phyloP scores from a whole-genome alignment of 768 basidiomycete genomes.

The Russula foetens region DNA sequence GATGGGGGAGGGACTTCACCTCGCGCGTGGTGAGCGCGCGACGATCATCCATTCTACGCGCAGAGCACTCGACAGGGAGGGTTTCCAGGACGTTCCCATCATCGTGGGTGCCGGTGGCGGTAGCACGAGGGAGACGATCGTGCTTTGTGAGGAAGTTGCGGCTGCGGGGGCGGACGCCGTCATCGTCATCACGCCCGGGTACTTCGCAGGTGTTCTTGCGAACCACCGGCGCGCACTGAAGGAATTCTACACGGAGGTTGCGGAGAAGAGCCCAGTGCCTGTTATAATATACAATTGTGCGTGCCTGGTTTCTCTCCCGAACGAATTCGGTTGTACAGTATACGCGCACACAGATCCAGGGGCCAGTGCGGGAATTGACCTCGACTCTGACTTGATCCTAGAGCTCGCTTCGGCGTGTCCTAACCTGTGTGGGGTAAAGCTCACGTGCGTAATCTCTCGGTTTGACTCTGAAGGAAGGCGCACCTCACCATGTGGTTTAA shows the following conservation, averaged over 20 bases:
- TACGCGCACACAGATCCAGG: constrained; percentile 61
- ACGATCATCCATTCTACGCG: constrained; percentile 59
- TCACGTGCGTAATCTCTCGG: constrained; percentile 60
- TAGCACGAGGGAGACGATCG: constrained; percentile 76
- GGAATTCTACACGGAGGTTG: constrained; percentile 68
- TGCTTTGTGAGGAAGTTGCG: constrained; percentile 69
- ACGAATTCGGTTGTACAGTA: neutral
- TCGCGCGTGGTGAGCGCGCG: constrained; percentile 58
- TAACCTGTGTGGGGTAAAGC: constrained; percentile 81
- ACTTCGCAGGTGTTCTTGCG: constrained; percentile 72
- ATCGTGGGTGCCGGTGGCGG: constrained; percentile 79
- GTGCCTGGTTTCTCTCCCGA: constrained; percentile 23
- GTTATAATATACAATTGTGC: constrained; percentile 85
- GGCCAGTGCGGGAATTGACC: constrained; percentile 81
- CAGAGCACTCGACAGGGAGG: constrained; percentile 59
- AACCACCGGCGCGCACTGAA: constrained; percentile 61
- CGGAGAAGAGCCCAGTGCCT: constrained; percentile 75
- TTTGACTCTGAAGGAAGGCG: neutral
- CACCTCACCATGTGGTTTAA: constrained; percentile 2
- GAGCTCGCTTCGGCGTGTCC: constrained; percentile 70
- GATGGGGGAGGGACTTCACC: constrained; percentile 81
- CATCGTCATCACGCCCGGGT: constrained; percentile 82
- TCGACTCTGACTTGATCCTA: constrained; percentile 81
- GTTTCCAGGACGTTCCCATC: constrained; percentile 50
- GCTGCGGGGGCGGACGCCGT: constrained; percentile 79